Evolutionary conservation across 2,329 filamentous ascomycete species (phyloP).

Genomic region (Venturia pyrina): DNA sequence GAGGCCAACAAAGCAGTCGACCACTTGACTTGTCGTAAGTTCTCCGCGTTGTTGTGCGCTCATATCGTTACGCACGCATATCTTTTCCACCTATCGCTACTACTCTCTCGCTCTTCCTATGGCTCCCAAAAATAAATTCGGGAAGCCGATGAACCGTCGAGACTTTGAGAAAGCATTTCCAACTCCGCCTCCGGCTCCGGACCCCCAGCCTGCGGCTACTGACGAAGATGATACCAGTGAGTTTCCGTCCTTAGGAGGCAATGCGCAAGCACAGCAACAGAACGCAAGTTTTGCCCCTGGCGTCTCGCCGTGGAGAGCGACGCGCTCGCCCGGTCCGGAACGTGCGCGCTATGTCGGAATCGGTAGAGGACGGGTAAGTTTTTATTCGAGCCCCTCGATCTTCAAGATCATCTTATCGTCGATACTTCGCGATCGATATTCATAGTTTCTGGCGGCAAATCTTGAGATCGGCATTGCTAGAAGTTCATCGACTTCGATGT

Average conservation of each 20-base stretch:
- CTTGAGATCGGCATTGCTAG: too few species aligned
- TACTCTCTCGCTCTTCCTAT: background rate
- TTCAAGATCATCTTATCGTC: too few species aligned
- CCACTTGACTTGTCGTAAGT: conserved; percentile 49
- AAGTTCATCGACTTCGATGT: too few species aligned
- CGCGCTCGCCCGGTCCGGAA: conserved; percentile 39
- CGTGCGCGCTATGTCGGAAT: conserved; percentile 28
- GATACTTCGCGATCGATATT: too few species aligned
- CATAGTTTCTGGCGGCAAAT: too few species aligned
- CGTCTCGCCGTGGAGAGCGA: conserved; percentile 14
- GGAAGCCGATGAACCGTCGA: background rate
- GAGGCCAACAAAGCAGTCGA: conserved; percentile 39
- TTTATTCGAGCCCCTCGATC: background rate
- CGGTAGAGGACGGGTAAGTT: background rate
- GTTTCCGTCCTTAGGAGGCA: conserved; percentile 51
- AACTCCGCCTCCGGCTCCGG: background rate
- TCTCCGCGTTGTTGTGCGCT: background rate
- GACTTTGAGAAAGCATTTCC: background rate
- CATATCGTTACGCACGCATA: background rate
- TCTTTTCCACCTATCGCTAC: conserved; percentile 6
- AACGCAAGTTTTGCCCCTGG: conserved; percentile 15
- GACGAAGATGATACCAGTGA: conserved; percentile 34
- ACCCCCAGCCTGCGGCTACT: background rate
- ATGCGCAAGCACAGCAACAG: conserved; percentile 42
- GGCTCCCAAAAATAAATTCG: background rate